phyloP scores from a whole-genome alignment of 2,329 filamentous ascomycete species.

The Macrophomina phaseolina region DNA sequence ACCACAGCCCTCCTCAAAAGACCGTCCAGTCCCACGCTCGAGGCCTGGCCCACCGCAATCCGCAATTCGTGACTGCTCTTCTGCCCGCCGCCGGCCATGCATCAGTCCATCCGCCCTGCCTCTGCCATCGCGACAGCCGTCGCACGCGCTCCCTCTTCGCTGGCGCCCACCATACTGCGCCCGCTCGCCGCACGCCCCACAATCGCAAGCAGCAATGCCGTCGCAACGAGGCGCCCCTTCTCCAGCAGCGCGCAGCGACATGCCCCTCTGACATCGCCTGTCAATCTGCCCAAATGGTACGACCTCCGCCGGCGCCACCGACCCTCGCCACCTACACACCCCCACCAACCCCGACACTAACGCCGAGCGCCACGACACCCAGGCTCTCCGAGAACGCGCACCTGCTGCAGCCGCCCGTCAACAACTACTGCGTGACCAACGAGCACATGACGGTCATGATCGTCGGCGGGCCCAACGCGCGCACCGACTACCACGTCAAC shows the following conservation, averaged over 20 bases:
- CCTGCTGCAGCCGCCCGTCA: conserved; percentile 89
- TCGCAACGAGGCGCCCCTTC: not conserved
- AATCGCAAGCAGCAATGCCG: not conserved
- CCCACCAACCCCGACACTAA: no score
- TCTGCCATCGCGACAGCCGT: not conserved
- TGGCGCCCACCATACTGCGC: not conserved
- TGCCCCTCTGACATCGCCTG: conserved; percentile 31
- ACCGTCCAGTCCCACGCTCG: not conserved
- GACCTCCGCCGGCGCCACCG: not conserved
- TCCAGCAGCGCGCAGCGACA: conserved; percentile 8
- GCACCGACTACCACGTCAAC: conserved; percentile 99
- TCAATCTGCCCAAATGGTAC: conserved; percentile 52
- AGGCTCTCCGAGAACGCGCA: conserved; percentile 94
- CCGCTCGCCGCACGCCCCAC: conserved; percentile 1
- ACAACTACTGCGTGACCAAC: conserved; percentile 97
- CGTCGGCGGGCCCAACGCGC: conserved; percentile 92
- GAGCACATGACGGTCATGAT: conserved; percentile 86
- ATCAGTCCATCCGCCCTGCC: conserved; percentile 1
- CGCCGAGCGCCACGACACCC: no score
- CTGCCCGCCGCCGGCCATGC: not conserved
- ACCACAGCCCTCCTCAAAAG: not conserved
- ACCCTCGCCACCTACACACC: not conserved
- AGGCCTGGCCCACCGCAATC: not conserved
- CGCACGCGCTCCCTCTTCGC: not conserved
- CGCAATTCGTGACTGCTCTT: not conserved